Evolutionary conservation across 2,329 filamentous ascomycete species (phyloP), one percentile per base, ranked within the genome.

Genomic region (Capronia epimyces): DNA sequence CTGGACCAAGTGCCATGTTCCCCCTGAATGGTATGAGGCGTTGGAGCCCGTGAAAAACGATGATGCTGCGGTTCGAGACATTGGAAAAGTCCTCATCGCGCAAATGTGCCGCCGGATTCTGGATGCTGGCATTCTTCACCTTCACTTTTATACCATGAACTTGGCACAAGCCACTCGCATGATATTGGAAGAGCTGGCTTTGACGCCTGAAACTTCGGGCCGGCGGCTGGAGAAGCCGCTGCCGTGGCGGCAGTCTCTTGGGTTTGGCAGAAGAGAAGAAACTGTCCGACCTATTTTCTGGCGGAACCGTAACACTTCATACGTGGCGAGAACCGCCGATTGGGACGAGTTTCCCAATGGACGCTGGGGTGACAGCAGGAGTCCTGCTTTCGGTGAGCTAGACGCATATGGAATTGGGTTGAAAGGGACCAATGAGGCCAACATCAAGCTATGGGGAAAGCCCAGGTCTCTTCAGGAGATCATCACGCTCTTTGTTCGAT

Each of bases 61-160:
- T 63, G 93, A 98, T 69, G 83, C 87, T 20, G 88, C 89, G 43
- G 93, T 97, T 25, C 82, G 91, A 67, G 87, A 95, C 59, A 82
- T 95, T 49, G 93, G 93, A 46, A 93, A 89, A 71, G 82, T 79
- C 12, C 76, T 98, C 18, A 85, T 98, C 15, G 87, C 89, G 18
- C 81, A 94, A 39, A 84, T 98, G 82, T 98, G 93, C 69, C 83
- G 85, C 53, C 88, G 85, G 71, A 81, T 98, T 53, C 75, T 97
- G 50, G 81, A 83, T 52, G 83, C 82, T 29, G 93, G 90, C 34
- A 88, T 96, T 60, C 78, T 82, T 57, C 89, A 96, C 66, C 71
- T 98, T 59, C 93, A 98, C 70, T 98, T 98, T 71, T 98, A 98
- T 75, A 98, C 93, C 54, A 98, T 98, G 93, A 98, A 98, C 71